A percentile compares a stretch with the other conserved stretches of the same genome.
Conservation (phyloP, 192 early-diverging fungal species). For the Linnemannia schmuckeri region DNA sequence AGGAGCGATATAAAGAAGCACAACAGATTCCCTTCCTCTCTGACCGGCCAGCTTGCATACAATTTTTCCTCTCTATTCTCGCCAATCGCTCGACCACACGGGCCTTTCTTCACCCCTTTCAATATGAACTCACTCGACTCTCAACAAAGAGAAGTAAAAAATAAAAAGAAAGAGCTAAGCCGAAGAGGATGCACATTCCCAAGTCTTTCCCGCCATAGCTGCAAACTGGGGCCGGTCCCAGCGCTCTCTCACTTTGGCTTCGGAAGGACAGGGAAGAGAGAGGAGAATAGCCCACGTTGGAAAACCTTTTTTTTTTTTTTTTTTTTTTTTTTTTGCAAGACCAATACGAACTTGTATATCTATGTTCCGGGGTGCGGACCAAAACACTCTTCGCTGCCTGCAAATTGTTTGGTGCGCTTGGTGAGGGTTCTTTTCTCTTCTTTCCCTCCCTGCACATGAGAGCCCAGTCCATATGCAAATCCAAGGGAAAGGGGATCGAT, state of each 20-base stretch:
- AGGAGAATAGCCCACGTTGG: neutral
- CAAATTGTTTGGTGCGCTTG: neutral
- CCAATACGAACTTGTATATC: neutral
- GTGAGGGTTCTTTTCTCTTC: neutral
- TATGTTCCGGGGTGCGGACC: neutral
- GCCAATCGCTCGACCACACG: neutral
- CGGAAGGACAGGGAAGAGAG: neutral
- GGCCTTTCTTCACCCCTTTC: neutral
- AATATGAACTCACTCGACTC: neutral
- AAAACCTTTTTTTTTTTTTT: neutral
- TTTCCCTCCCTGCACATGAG: constrained; percentile 2
- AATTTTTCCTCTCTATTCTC: neutral
- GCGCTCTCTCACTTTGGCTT: neutral
- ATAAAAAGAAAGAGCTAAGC: neutral
- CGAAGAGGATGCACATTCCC: neutral
- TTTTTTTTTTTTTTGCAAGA: neutral
- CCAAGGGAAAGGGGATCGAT: neutral
- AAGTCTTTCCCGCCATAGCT: neutral
- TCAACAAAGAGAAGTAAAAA: neutral
- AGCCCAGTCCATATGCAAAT: neutral
- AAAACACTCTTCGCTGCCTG: neutral
- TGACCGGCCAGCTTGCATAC: neutral
- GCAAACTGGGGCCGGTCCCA: neutral
- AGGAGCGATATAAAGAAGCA: neutral
- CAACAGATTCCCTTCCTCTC: neutral